A percentile compares a stretch with the other conserved stretches of the same genome.
These are phyloP conservation scores for Yamadazyma atmosphaerica DNA, from an alignment of 1,139 yeast species.

Conservation along the genomic window DNA sequence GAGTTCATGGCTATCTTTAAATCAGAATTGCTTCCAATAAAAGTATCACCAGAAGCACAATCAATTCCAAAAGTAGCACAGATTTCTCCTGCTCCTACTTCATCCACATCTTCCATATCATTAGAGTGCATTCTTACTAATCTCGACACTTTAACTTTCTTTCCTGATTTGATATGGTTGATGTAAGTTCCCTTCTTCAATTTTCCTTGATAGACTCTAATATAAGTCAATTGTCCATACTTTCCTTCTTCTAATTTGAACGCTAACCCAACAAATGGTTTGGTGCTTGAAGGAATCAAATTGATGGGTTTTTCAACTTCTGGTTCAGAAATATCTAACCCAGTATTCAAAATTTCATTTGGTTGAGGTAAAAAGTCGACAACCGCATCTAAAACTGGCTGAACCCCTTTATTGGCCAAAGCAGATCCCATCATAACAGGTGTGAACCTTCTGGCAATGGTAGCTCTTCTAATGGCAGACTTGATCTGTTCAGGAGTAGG, in stretches of 20 bases:
- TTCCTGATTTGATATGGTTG: slow-evolving; percentile 88
- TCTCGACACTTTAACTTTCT: slow-evolving; percentile 92
- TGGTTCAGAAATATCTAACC: slow-evolving; percentile 63
- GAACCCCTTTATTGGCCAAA: slow-evolving; percentile 91
- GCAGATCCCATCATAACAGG: slow-evolving; percentile 99
- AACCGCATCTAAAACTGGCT: slow-evolving; percentile 93
- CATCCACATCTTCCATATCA: slow-evolving; percentile 97
- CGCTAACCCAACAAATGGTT: slow-evolving; percentile 94
- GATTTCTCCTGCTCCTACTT: slow-evolving; percentile 96
- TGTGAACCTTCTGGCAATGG: slow-evolving; percentile 94
- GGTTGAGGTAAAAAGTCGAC: slow-evolving; percentile 96
- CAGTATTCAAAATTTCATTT: slow-evolving; percentile 86
- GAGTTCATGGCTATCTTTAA: slow-evolving; percentile 88
- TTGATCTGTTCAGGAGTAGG: slow-evolving; percentile 84
- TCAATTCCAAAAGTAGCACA: slow-evolving; percentile 99
- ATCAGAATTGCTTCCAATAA: slow-evolving; percentile 71
- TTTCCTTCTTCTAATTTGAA: slow-evolving; percentile 98
- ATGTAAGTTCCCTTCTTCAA: slow-evolving; percentile 88
- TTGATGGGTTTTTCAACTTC: slow-evolving; percentile 61
- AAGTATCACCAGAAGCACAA: slow-evolving; percentile 99
- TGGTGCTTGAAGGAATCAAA: slow-evolving; percentile 68
- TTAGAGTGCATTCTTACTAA: slow-evolving; percentile 98
- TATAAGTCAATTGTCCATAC: slow-evolving; percentile 94
- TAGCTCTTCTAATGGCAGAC: slow-evolving; percentile 88
- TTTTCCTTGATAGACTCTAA: slow-evolving; percentile 95